Evolutionary conservation across 768 basidiomycete genomes (phyloP), one percentile per base, ranked within the genome.

Genomic region (Macrolepiota dolichaula): DNA sequence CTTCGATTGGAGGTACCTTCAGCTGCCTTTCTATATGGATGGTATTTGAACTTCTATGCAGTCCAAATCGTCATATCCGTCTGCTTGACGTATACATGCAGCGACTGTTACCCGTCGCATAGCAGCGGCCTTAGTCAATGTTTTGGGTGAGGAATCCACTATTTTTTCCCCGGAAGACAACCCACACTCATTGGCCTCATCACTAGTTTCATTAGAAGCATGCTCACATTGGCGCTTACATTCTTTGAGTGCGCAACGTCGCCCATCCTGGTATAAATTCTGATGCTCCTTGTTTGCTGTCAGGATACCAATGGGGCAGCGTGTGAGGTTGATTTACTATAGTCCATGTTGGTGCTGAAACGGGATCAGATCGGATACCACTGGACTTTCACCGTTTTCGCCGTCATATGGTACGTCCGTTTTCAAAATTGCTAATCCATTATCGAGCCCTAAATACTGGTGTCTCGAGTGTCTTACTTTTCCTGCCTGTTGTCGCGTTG

Each of bases 81-180:
- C 1, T 73, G 72, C 51, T 75, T 74, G 62, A 75, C 75, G 2
- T 76, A 77, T 52, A 75, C 74, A 59, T 76, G 74, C 57, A 71
- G 74, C 55, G 76, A 76, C 62, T 77, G 76, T 60, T 75, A 75
- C 62, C 68, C 71, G 7, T 67, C 68, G 2, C 64, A 71, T 38
- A 76, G 74, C 59, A 72, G 72, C 57, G 74, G 76, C 44, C 71
- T 74, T 32, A 75, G 74, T 60, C 74, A 73, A 55, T 75, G 73
- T 59, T 75, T 77, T 64, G 75, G 72, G 75, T 75, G 51, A 3
- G 71, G 13, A 11, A n/a, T 15, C 66, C 40, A 15, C 13, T 42
- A 5, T 15, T 38, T 38, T 15, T 17, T 6, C 7, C 29, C 15
- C 17, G 25, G 9, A 35, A 17, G 25, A 15, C 25, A 24, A 56